A percentile compares a stretch with the other conserved stretches of the same genome.
These are phyloP conservation scores for Nymphaea colorata DNA, from an alignment of 164 flowering plant species.

Conservation along the genomic window DNA sequence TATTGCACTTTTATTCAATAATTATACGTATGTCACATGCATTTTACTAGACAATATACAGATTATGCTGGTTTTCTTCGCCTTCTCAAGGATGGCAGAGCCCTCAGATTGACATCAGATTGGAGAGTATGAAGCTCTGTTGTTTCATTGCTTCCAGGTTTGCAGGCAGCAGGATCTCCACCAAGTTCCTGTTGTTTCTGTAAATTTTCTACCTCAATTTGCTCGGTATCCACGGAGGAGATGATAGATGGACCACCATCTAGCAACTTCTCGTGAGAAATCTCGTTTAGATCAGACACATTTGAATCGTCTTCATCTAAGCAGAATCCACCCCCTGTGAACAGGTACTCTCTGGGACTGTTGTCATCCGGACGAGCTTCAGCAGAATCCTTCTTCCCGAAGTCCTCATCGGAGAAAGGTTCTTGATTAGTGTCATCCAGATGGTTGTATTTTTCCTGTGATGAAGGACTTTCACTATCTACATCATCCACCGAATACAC, in stretches of 20 bases:
- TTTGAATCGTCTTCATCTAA: conserved; percentile 25
- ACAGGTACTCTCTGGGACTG: conserved; percentile 17
- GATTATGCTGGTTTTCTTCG: conserved; percentile 14
- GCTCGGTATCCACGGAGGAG: not conserved
- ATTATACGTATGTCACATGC: no score
- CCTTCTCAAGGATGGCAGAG: conserved; percentile 60
- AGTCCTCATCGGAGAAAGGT: not conserved
- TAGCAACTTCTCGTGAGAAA: conserved; percentile 5
- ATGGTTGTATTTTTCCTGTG: not conserved
- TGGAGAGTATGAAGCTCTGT: not conserved
- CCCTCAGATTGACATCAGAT: conserved; percentile 24
- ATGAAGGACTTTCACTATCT: not conserved
- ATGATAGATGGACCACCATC: conserved; percentile 4
- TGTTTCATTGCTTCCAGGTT: not conserved
- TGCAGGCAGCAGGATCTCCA: not conserved
- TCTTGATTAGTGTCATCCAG: not conserved
- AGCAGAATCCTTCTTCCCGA: conserved; percentile 1
- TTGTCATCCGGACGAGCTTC: conserved; percentile 4
- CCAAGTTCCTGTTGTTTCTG: conserved; percentile 4
- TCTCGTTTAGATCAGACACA: not conserved
- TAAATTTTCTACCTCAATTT: not conserved
- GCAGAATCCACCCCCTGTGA: conserved; percentile 41
- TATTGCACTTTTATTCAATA: no score
- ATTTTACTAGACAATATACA: not conserved
- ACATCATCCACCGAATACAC: not conserved